Conservation (phyloP, 1,284 basidiomycete genomes). For the Vanrija pseudolonga region DNA sequence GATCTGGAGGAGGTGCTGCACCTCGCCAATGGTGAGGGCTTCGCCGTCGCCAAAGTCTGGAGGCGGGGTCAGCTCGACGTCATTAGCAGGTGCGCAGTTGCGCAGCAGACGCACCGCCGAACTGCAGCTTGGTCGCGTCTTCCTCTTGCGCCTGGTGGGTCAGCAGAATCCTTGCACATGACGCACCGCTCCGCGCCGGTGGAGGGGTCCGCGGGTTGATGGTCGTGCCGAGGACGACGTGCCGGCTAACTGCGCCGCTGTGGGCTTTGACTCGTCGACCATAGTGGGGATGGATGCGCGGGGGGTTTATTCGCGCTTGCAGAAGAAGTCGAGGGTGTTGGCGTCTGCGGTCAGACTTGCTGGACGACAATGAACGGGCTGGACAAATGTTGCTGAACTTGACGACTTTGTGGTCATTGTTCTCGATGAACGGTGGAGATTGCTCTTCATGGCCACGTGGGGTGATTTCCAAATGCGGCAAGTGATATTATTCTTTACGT, state of each 20-base stretch:
- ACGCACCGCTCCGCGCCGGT: conserved; percentile 4
- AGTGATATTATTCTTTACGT: too few species aligned
- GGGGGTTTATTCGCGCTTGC: too few species aligned
- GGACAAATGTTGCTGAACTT: too few species aligned
- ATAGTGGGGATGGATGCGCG: conserved; percentile 7
- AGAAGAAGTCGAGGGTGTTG: too few species aligned
- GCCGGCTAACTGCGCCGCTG: conserved; percentile 9
- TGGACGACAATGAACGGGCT: too few species aligned
- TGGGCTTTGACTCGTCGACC: conserved; percentile 27
- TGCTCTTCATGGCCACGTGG: too few species aligned
- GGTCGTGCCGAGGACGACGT: neutral
- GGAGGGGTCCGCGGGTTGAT: neutral
- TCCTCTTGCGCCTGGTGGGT: conserved; percentile 34
- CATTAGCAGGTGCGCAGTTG: too few species aligned
- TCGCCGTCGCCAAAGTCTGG: conserved; percentile 42
- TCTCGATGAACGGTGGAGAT: too few species aligned
- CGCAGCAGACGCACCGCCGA: conserved; percentile 31
- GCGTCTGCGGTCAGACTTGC: too few species aligned
- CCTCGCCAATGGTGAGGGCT: conserved; percentile 41
- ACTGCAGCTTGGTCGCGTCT: conserved; percentile 47
- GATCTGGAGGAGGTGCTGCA: conserved; percentile 29
- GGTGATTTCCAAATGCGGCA: too few species aligned
- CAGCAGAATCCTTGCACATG: neutral
- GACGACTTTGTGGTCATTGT: too few species aligned
- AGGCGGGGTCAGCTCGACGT: neutral